Evolutionary conservation across 169 alveolate species (phyloP).

Genomic region (Ichthyophthirius multifiliis): DNA sequence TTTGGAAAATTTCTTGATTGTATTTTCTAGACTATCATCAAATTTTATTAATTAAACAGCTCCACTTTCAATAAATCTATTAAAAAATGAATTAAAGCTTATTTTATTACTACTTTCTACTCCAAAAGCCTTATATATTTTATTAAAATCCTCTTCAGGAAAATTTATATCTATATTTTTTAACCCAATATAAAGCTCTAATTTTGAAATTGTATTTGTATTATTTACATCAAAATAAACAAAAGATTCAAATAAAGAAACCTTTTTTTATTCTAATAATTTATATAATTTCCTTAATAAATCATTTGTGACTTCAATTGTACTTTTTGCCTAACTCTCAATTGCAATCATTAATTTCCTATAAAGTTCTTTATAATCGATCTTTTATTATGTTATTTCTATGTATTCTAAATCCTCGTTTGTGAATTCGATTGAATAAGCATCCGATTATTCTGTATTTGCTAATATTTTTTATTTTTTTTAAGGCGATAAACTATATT

Average conservation of each 20-base stretch:
- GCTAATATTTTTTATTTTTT: too few relatives aligned
- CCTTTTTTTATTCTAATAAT: background rate
- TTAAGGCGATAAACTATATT: too few relatives aligned
- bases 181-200: constrained; percentile 5
- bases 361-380: background rate
- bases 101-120: background rate
- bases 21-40: background rate
- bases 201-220: background rate
- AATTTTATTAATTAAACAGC: background rate
- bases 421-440: background rate
- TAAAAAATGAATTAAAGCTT: background rate
- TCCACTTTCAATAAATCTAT: background rate
- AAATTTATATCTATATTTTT: constrained; percentile 5
- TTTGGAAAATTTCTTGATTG: background rate
- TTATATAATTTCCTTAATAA: background rate
- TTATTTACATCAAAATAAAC: background rate
- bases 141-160: background rate
- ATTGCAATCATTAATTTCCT: background rate
- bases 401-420: background rate
- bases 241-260: constrained; percentile 10
- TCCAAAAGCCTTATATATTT: background rate
- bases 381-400: background rate
- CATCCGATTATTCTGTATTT: too few relatives aligned
- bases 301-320: background rate
- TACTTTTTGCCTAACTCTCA: background rate